phyloP scores from a whole-genome alignment of 495 filamentous ascomycete genomes.

The Thozetella sp. region DNA sequence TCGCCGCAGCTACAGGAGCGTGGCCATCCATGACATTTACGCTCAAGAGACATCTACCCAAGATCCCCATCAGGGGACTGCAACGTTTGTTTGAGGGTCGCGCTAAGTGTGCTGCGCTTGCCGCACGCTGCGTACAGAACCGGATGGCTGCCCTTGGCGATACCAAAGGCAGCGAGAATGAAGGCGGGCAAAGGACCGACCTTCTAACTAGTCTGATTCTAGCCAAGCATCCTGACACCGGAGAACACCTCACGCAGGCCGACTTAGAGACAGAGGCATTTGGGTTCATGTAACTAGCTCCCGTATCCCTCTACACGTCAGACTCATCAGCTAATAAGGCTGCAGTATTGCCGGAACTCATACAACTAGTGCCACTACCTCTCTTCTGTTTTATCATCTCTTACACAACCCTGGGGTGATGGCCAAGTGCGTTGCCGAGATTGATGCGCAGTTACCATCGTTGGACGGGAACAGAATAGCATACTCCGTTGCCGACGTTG shows the following conservation, averaged over 20 bases:
- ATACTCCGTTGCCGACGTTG: background rate
- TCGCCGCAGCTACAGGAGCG: background rate
- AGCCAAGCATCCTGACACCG: background rate
- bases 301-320: background rate
- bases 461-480: background rate
- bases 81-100: background rate
- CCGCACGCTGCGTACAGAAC: background rate
- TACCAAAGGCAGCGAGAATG: background rate
- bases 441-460: background rate
- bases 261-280: background rate
- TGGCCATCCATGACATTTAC: background rate
- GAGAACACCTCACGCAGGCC: background rate
- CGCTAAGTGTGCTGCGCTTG: background rate
- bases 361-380: background rate
- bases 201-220: background rate
- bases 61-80: background rate
- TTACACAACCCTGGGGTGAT: background rate
- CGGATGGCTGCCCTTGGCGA: background rate
- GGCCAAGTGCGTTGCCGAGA: background rate
- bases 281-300: background rate
- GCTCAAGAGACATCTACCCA: background rate
- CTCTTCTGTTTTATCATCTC: background rate
- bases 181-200: background rate
- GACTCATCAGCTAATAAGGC: too few relatives aligned
- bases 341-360: background rate